Evolutionary conservation across 106 monocot species (phyloP).

Genomic region (Dendrobium nobile): DNA sequence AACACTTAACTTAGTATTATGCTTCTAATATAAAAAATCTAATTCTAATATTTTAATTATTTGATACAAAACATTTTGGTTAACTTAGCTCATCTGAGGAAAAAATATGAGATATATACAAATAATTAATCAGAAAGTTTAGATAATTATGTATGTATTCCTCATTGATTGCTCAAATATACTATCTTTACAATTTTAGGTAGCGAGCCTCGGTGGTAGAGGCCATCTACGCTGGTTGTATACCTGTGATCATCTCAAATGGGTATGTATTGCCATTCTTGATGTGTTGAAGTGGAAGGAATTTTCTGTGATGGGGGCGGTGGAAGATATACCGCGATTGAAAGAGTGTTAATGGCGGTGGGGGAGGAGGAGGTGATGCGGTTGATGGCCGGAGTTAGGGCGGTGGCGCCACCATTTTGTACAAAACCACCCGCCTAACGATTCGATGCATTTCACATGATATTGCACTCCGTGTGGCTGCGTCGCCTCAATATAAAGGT

Average conservation of each 20-base stretch:
- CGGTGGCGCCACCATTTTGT: conserved; percentile 46
- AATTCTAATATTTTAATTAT: not conserved
- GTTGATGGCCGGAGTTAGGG: conserved; percentile 36
- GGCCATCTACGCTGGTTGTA: conserved; percentile 57
- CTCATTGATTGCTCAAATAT: no score
- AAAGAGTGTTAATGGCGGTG: conserved; percentile 32
- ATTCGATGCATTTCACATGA: conserved; percentile 62
- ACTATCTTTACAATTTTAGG: conserved; percentile 4
- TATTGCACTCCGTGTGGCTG: conserved; percentile 64
- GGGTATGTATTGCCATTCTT: conserved; percentile 50
- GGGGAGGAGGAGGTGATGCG: conserved; percentile 27
- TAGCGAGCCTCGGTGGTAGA: conserved; percentile 71
- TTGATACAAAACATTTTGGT: no score
- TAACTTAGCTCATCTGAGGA: no score
- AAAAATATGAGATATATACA: no score
- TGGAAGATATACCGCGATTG: conserved; percentile 39
- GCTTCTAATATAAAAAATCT: not conserved
- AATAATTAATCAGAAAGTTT: no score
- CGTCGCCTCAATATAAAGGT: conserved; percentile 41
- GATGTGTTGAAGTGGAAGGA: conserved; percentile 63
- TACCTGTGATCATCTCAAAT: conserved; percentile 55
- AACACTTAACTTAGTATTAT: no score
- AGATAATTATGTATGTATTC: no score
- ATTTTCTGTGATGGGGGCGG: conserved; percentile 41
- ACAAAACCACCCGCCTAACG: conserved; percentile 39